phyloP scores from a whole-genome alignment of 768 basidiomycete genomes.

The Coprinellus aureogranulatus region DNA sequence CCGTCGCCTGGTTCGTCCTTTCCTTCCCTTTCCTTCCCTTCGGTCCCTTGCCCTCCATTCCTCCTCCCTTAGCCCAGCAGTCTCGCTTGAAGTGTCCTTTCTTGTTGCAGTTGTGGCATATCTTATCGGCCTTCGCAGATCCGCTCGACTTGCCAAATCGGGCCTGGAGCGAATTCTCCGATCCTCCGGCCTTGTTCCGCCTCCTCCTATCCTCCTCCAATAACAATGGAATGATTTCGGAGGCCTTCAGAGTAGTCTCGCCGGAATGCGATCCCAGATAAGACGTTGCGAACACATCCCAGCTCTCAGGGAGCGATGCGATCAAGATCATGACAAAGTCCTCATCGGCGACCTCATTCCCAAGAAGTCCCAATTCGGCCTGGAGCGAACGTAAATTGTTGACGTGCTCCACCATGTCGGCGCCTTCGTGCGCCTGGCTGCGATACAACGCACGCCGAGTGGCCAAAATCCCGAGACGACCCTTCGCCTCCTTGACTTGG shows the following conservation, averaged over 20 bases:
- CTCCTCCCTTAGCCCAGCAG: constrained; percentile 38
- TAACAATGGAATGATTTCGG: constrained; percentile 15
- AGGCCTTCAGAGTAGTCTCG: constrained; percentile 8
- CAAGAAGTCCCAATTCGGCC: constrained; percentile 19
- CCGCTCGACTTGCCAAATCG: background rate
- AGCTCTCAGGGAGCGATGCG: constrained; percentile 22
- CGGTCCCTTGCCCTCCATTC: constrained; percentile 33
- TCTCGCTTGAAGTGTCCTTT: constrained; percentile 28
- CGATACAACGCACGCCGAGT: constrained; percentile 17
- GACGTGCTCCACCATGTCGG: constrained; percentile 21
- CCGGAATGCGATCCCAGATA: constrained; percentile 15
- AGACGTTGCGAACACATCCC: constrained; percentile 20
- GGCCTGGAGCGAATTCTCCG: constrained; percentile 1
- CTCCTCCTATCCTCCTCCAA: constrained; percentile 4
- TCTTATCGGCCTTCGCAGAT: background rate
- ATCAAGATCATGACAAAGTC: constrained; percentile 23
- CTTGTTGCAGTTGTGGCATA: constrained; percentile 30
- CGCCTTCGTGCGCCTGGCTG: constrained; percentile 15
- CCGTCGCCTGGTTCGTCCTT: background rate
- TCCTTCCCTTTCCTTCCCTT: constrained; percentile 10
- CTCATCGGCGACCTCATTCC: constrained; percentile 17
- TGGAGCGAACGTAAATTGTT: constrained; percentile 15
- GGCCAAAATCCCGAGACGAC: constrained; percentile 18
- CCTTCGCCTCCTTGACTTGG: constrained; percentile 18
- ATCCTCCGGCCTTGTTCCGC: background rate